Evolutionary conservation across 805 yeast species (phyloP), one percentile per base, ranked within the genome.

Genomic region (Kluyveromyces lactis): DNA sequence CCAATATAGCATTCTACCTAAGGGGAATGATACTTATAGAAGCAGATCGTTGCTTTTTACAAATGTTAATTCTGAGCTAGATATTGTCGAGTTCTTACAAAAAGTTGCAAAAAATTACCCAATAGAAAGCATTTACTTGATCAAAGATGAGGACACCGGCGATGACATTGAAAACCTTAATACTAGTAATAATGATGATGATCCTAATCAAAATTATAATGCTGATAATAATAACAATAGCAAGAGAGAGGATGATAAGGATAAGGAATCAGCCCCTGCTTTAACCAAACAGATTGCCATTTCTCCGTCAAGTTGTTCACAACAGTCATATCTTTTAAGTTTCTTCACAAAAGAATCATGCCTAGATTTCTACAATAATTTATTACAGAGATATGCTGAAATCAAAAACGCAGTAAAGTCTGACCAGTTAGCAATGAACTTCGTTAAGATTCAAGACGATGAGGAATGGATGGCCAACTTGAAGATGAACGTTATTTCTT

Each of bases 71-170:
- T 38, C 43, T 18, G 43, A 52, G 4, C 42, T 54, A 5, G 42
- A 43, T 26, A 24, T 56, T 4, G 52, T 52, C 31, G 40, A 45
- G 12, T 55, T 58, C 40, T 45, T 52, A 12, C 38, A 76, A 31
- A 68, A 73, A 33, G 56, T 62, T 24, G 65, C 79, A 8, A 73
- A 72, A 31, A 67, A 55, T 52, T 85, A 83, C 3, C 82, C 85
- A 1, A 67, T 81, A 26, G 87, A 81, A 54, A 73, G 73, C 48
- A 67, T 77, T 44, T 67, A 69, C 40, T 53, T 73, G 42, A 43
- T 52, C 18, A 62, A 63, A 36, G 66, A 58, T 11, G 68, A 60
- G n/a, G n/a, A n/a, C n/a, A n/a, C n/a, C n/a, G n/a, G 18, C 61
- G 59, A 13, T 53, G 26, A 11, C 26, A 11, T 24, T 8, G 11